A percentile compares a stretch with the other conserved stretches of the same genome.
Conservation (phyloP, 352 stramenopile species). For the Phytophthora hybrid region DNA sequence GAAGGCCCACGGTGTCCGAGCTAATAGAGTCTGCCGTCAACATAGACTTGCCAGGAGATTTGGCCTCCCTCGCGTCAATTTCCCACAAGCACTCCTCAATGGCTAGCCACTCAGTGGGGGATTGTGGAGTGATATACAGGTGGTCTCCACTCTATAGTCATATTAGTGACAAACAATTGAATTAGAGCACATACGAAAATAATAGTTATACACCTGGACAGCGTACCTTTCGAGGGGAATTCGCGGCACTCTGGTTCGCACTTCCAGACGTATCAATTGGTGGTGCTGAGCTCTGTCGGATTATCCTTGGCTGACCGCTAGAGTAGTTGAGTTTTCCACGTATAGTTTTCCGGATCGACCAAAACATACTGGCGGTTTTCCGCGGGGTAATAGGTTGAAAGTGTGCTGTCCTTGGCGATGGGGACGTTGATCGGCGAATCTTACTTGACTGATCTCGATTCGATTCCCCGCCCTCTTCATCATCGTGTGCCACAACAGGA, state of each 20-base stretch:
- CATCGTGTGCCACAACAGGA: slow-evolving; percentile 25
- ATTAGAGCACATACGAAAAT: not conserved
- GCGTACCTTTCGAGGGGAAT: slow-evolving; percentile 27
- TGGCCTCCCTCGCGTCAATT: slow-evolving; percentile 49
- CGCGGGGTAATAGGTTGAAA: slow-evolving; percentile 32
- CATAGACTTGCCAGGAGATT: slow-evolving; percentile 30
- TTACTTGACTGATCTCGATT: slow-evolving; percentile 16
- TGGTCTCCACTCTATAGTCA: slow-evolving; percentile 22
- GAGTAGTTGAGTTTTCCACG: slow-evolving; percentile 46
- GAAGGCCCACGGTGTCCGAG: slow-evolving; percentile 23
- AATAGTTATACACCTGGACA: not conserved
- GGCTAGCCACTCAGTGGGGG: slow-evolving; percentile 52
- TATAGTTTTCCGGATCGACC: slow-evolving; percentile 52
- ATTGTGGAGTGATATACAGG: slow-evolving; percentile 24
- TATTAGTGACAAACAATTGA: not conserved
- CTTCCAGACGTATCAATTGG: slow-evolving; percentile 19
- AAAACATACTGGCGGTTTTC: slow-evolving; percentile 50
- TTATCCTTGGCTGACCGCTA: slow-evolving; percentile 25
- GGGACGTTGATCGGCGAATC: slow-evolving; percentile 31
- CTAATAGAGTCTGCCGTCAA: slow-evolving; percentile 25
- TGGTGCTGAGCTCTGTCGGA: slow-evolving; percentile 37
- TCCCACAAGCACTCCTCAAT: slow-evolving; percentile 73
- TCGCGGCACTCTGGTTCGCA: slow-evolving; percentile 1
- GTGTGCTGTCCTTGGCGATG: slow-evolving; percentile 26
- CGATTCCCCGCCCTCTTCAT: slow-evolving; percentile 14